Conservation (phyloP, 202 grass and related monocot genomes). For the Eragrostis tef region DNA sequence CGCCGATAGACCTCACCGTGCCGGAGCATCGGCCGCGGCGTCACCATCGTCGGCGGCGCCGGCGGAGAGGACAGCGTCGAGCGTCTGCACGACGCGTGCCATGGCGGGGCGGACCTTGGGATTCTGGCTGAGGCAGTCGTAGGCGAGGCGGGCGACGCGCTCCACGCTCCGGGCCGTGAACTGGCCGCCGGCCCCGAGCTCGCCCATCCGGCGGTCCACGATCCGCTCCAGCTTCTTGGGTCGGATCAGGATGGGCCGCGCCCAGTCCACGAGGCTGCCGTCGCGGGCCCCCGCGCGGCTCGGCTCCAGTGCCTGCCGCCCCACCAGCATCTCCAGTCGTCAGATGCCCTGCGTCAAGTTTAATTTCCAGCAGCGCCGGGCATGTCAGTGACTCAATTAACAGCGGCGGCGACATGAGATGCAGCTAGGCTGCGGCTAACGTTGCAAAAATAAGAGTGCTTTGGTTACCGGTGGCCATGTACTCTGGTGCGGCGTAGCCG, state of each 20-base stretch:
- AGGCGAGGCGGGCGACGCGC: slow-evolving; percentile 62
- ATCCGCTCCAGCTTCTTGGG: slow-evolving; percentile 61
- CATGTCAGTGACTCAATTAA: too few relatives aligned
- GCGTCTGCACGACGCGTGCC: slow-evolving; percentile 53
- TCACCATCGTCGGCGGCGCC: background rate
- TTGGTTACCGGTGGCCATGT: slow-evolving; percentile 50
- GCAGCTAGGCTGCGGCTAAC: too few relatives aligned
- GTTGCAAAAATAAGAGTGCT: too few relatives aligned
- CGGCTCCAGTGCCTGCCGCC: slow-evolving; percentile 64
- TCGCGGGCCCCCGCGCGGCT: slow-evolving; percentile 40
- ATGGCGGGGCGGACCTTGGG: slow-evolving; percentile 74
- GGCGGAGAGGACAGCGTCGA: slow-evolving; percentile 57
- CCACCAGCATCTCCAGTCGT: slow-evolving; percentile 82
- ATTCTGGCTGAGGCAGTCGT: slow-evolving; percentile 82
- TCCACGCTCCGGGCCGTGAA: slow-evolving; percentile 40
- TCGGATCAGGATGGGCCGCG: slow-evolving; percentile 71
- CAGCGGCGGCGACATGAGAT: too few relatives aligned
- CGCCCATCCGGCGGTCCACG: slow-evolving; percentile 65
- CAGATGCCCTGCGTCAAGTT: too few relatives aligned
- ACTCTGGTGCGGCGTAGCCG: slow-evolving; percentile 87
- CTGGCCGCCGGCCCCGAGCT: background rate
- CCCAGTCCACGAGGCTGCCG: slow-evolving; percentile 80
- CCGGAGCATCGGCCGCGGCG: background rate
- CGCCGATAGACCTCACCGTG: background rate
- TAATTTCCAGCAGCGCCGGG: too few relatives aligned